These are phyloP conservation scores for Aspergillus fructus DNA, from an alignment of 2,329 filamentous ascomycete genomes.

Conservation along the genomic window DNA sequence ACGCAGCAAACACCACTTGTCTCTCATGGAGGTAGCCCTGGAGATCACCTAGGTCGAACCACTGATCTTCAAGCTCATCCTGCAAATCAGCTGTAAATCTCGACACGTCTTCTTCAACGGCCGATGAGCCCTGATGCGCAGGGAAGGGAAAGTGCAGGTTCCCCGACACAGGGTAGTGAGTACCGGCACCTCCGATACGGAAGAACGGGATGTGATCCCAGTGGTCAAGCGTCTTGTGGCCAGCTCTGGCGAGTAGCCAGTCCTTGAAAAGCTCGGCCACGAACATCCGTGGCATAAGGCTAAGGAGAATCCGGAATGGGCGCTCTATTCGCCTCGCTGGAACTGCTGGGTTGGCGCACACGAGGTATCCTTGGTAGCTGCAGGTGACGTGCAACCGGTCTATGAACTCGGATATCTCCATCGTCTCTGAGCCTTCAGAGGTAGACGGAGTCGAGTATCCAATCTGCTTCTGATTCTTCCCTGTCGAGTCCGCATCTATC, in stretches of 20 bases:
- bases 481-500: not conserved
- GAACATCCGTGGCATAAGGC: constrained; percentile 18
- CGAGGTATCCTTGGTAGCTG: constrained; percentile 20
- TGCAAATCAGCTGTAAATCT: constrained; percentile 13
- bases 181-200: constrained; percentile 24
- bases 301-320: constrained; percentile 24
- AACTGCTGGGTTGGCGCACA: constrained; percentile 16
- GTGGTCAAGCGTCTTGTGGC: constrained; percentile 16
- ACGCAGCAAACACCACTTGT: constrained; percentile 14
- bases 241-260: constrained; percentile 17
- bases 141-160: constrained; percentile 3
- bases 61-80: constrained; percentile 22
- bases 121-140: constrained; percentile 11
- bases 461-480: not conserved
- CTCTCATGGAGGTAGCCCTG: constrained; percentile 22
- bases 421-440: constrained; percentile 4
- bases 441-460: not conserved
- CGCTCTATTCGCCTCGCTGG: constrained; percentile 15
- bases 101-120: constrained; percentile 16
- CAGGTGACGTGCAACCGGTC: constrained; percentile 21
- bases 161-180: constrained; percentile 19
- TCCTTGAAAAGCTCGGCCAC: constrained; percentile 20
- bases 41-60: constrained; percentile 26
- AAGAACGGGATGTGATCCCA: constrained; percentile 27
- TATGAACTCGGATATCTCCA: constrained; percentile 21